Base-by-base conservation (phyloP, 495 filamentous ascomycete species). In the Penicillium cosmopolitanum region DNA sequence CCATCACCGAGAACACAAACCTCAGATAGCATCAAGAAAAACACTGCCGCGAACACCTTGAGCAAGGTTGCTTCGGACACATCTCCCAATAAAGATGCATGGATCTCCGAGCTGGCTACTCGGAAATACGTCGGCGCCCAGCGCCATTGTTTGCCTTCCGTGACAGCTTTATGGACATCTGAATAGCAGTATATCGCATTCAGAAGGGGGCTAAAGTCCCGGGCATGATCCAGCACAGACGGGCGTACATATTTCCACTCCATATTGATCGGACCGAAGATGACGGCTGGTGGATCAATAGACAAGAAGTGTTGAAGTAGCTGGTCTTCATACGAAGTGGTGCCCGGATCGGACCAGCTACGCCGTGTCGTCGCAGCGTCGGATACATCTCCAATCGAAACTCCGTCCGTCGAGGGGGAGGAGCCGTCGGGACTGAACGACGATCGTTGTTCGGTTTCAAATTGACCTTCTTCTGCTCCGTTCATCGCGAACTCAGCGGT, bases 21-120 rank as follows among this genome's bases (percentile, higher is more conserved):
- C 69, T 77, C 75, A 28, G 75, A 69, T 55, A 77, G 51, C 72
- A 77, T 77, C 21, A 77, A 62, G 50, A 77, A 66, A 43, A 77
- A 68, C 15, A 76, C 65, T 8, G 72, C 53, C 7, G 68, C 60
- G 51, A 76, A 72, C 0, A 72, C 51, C 47, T 65, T 66, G 60
- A 71, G 64, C 53, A 76, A 51, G 1, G 55, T 64, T 18, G 58
- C 33, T 25, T 73, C 65, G 15, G 48, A 43, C 42, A 76, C 64
- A n/a, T 73, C 69, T 1, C 68, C 73, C 10, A 66, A 56, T 5
- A 76, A 40, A 61, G 63, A 72, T 5, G 65, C 52, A 40, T 77
- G 72, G 8, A 77, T 72, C 58, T 73, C 69, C 18, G 69, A 67
- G 34, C 70, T 73, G 2, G 73, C 69, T 38, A 67, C 64, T 34